These are phyloP conservation scores for Rhizopogon vulgaris DNA, from an alignment of 768 basidiomycete species.

Conservation along the genomic window DNA sequence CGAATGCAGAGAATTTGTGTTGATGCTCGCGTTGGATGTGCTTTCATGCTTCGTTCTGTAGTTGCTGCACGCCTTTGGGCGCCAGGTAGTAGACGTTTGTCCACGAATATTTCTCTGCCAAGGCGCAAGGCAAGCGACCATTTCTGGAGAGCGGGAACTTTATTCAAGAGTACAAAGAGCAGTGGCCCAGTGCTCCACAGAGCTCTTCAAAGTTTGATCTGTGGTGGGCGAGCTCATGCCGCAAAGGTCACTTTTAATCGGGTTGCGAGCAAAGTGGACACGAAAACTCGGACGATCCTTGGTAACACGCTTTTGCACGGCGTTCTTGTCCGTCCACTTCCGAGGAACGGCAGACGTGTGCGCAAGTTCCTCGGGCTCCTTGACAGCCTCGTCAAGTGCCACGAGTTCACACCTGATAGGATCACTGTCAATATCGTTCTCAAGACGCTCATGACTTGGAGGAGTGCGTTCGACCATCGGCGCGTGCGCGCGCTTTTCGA, in stretches of 20 bases:
- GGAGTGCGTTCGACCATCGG: conserved; percentile 31
- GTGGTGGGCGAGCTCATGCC: conserved; percentile 34
- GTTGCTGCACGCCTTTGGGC: not conserved
- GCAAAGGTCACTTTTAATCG: conserved; percentile 38
- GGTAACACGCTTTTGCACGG: conserved; percentile 57
- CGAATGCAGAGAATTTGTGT: not conserved
- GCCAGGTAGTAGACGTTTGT: not conserved
- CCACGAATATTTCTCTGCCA: not conserved
- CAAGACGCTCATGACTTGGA: conserved; percentile 54
- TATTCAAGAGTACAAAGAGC: conserved; percentile 6
- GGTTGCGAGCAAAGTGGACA: conserved; percentile 22
- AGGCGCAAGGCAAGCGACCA: not conserved
- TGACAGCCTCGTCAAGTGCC: conserved; percentile 34
- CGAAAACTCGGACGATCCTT: conserved; percentile 32
- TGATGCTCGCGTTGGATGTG: not conserved
- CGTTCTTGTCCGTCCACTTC: conserved; percentile 23
- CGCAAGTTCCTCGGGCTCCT: conserved; percentile 35
- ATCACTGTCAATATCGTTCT: conserved; percentile 67
- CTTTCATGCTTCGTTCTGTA: not conserved
- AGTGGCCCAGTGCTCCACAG: conserved; percentile 11
- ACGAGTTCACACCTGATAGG: conserved; percentile 56
- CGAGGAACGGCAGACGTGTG: conserved; percentile 40
- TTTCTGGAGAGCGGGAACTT: not conserved
- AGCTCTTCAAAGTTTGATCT: conserved; percentile 27
- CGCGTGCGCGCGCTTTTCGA: conserved; percentile 59